Percentiles rank a stretch among this genome's conserved stretches.
phyloP scores from a whole-genome alignment of 176 grass and related monocot genomes.

The Saccharum officinarum region DNA sequence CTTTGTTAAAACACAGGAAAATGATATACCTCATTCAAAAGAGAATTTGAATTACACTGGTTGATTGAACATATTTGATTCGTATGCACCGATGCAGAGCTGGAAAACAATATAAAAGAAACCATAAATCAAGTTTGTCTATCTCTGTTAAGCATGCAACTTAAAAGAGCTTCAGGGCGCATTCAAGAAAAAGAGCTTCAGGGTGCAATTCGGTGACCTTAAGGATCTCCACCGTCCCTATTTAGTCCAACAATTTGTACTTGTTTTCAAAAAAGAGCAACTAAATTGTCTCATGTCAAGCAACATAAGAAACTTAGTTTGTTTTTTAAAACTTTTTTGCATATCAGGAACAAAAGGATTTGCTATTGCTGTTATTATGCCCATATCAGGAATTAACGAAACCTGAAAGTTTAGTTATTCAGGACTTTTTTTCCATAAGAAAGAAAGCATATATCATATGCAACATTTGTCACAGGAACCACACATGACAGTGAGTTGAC shows the following conservation, averaged over 20 bases:
- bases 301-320: constrained; percentile 22
- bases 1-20: constrained; percentile 1
- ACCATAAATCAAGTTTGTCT: constrained; percentile 31
- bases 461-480: neutral
- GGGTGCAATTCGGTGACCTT: neutral
- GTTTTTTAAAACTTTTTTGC: neutral
- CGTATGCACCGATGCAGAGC: constrained; percentile 68
- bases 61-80: constrained; percentile 98
- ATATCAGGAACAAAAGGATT: constrained; percentile 17
- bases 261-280: neutral
- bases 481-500: neutral
- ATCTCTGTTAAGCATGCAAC: constrained; percentile 31
- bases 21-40: constrained; percentile 83
- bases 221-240: neutral
- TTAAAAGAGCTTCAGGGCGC: constrained; percentile 15
- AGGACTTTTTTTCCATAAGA: neutral
- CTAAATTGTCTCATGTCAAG: constrained; percentile 13
- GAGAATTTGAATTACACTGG: constrained; percentile 86
- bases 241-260: neutral
- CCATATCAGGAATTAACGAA: constrained; percentile 8
- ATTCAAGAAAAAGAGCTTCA: neutral
- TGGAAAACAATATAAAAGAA: constrained; percentile 51
- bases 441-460: neutral
- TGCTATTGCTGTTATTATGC: neutral
- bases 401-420: neutral